phyloP scores from a whole-genome alignment of 306 rosid genomes.

The Prunus salicina region DNA sequence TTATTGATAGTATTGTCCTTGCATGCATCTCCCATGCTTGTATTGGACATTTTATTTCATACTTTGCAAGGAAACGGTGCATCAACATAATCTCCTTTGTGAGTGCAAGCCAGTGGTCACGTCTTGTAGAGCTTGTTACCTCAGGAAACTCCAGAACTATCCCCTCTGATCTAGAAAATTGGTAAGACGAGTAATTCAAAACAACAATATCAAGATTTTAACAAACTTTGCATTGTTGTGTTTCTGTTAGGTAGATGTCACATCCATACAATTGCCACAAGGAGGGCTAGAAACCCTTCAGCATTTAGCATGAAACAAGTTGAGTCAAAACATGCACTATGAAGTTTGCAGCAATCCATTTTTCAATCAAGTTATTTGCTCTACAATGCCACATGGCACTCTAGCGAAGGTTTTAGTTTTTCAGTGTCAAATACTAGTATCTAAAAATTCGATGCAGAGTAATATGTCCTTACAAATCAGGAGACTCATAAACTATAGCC shows the following conservation, averaged over 20 bases:
- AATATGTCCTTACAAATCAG: conserved; percentile 54
- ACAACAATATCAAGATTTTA: background rate
- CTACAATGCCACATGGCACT: too few species aligned
- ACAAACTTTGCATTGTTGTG: background rate
- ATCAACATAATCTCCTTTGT: conserved; percentile 67
- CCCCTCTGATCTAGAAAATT: conserved; percentile 38
- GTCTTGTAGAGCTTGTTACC: conserved; percentile 86
- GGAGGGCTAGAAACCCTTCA: background rate
- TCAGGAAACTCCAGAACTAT: conserved; percentile 81
- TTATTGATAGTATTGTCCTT: conserved; percentile 75
- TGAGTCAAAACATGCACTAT: too few species aligned
- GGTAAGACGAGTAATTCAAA: background rate
- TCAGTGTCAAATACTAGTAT: background rate
- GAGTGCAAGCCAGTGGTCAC: conserved; percentile 91
- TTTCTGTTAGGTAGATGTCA: background rate
- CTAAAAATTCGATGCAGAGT: background rate
- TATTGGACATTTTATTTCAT: conserved; percentile 37
- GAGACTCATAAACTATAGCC: conserved; percentile 67
- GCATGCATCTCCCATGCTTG: conserved; percentile 88
- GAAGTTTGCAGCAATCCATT: too few species aligned
- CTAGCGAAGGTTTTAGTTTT: background rate
- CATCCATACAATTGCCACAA: background rate
- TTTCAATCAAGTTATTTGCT: too few species aligned
- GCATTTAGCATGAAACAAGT: too few species aligned
- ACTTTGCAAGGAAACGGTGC: conserved; percentile 59